A percentile compares a stretch with the other conserved stretches of the same genome.
phyloP scores from a whole-genome alignment of 2,329 filamentous ascomycete genomes.

The Thelonectria discophora region DNA sequence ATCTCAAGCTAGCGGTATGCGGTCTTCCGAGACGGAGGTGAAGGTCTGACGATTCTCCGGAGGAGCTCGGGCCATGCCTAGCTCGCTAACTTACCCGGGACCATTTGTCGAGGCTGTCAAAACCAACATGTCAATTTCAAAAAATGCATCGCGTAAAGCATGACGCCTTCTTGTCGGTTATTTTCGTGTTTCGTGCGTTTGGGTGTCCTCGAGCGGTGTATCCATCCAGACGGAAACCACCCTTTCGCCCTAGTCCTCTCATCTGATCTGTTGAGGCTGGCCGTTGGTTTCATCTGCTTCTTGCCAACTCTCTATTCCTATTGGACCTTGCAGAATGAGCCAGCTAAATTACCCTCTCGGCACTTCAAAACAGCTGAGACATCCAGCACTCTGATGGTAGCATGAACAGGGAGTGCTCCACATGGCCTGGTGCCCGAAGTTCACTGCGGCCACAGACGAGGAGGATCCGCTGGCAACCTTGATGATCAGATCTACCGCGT shows the following conservation, averaged over 20 bases:
- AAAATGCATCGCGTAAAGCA: too few relatives aligned
- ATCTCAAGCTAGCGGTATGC: conserved; percentile 14
- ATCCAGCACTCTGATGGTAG: neutral
- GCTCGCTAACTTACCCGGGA: conserved; percentile 9
- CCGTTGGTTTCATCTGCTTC: too few relatives aligned
- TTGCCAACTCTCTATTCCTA: too few relatives aligned
- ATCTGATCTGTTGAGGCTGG: too few relatives aligned
- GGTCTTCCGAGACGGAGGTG: conserved; percentile 7
- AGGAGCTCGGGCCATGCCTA: conserved; percentile 21
- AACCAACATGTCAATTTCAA: too few relatives aligned
- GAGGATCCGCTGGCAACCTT: conserved; percentile 29
- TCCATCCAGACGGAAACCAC: too few relatives aligned
- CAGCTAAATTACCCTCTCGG: neutral
- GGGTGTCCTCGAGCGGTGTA: neutral
- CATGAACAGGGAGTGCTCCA: conserved; percentile 16
- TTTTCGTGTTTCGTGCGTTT: neutral
- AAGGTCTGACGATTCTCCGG: conserved; percentile 14
- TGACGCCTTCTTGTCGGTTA: neutral
- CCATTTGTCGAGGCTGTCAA: neutral
- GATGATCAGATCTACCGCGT: conserved; percentile 28
- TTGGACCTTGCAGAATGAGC: neutral
- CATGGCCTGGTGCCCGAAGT: conserved; percentile 12
- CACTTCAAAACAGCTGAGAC: neutral
- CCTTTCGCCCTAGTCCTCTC: too few relatives aligned
- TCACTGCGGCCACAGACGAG: conserved; percentile 12